Percentiles rank a stretch among this genome's conserved stretches.
Evolutionary conservation across 179 eudicot genomes (phyloP).

Genomic region (Heliamphora pulchella): DNA sequence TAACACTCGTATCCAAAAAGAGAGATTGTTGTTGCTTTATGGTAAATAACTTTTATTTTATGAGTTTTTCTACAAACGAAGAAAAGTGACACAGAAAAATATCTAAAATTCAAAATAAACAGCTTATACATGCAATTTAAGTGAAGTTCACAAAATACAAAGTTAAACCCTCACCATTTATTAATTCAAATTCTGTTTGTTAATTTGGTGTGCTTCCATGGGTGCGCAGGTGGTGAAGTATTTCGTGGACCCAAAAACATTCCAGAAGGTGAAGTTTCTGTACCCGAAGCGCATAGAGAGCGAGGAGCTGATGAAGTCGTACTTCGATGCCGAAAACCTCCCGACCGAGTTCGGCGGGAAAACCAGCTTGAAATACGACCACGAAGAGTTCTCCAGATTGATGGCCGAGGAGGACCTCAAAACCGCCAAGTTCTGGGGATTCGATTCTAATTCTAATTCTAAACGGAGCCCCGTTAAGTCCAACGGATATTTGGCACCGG

Average conservation of each 20-base stretch:
- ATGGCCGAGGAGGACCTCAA: slow-evolving; percentile 47
- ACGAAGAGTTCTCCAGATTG: slow-evolving; percentile 44
- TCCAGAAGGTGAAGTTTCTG: slow-evolving; percentile 59
- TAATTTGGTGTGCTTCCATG: background rate
- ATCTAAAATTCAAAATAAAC: too few relatives aligned
- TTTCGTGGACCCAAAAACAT: slow-evolving; percentile 66
- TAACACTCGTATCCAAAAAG: too few relatives aligned
- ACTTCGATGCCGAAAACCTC: slow-evolving; percentile 67
- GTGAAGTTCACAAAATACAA: too few relatives aligned
- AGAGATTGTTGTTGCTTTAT: too few relatives aligned
- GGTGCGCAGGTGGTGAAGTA: slow-evolving; percentile 59
- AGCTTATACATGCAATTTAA: too few relatives aligned
- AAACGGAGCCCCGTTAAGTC: background rate
- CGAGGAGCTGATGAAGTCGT: slow-evolving; percentile 61
- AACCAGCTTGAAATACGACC: slow-evolving; percentile 40
- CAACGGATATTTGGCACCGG: slow-evolving; percentile 29
- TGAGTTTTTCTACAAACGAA: too few relatives aligned
- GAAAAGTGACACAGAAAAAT: too few relatives aligned
- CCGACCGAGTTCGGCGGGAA: slow-evolving; percentile 58
- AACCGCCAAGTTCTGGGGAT: slow-evolving; percentile 51
- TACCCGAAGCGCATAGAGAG: slow-evolving; percentile 69
- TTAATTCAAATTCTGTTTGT: too few relatives aligned
- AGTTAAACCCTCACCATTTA: too few relatives aligned
- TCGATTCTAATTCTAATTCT: slow-evolving; percentile 21
- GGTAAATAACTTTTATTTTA: too few relatives aligned